These are phyloP conservation scores for Hypoxylon sp. DNA, from an alignment of 2,329 filamentous ascomycete species.

Conservation along the genomic window DNA sequence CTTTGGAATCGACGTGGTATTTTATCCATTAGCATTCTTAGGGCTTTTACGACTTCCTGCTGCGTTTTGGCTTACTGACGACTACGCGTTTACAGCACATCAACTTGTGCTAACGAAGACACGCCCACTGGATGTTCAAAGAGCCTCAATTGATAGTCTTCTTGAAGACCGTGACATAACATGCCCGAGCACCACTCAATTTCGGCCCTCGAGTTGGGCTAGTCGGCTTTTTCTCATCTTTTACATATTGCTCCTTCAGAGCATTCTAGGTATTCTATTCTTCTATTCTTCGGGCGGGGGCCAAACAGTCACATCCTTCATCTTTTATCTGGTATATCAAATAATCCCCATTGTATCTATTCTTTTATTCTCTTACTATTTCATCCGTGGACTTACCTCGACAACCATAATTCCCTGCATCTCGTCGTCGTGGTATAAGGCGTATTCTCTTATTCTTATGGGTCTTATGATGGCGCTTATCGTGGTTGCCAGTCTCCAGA, in stretches of 20 bases:
- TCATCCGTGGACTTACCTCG: conserved; percentile 30
- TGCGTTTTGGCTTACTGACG: conserved; percentile 48
- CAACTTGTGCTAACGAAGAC: neutral
- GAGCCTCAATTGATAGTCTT: conserved; percentile 7
- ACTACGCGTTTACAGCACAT: conserved; percentile 29
- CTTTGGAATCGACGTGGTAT: conserved; percentile 36
- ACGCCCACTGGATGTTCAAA: neutral
- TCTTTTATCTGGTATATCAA: conserved; percentile 42
- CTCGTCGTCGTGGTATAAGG: conserved; percentile 47
- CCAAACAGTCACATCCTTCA: conserved; percentile 25
- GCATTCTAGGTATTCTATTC: conserved; percentile 2
- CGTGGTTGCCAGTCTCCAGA: conserved; percentile 45
- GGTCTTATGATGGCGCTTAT: conserved; percentile 24
- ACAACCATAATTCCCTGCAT: conserved; percentile 50
- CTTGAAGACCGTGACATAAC: neutral
- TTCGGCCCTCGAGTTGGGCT: neutral
- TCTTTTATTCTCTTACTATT: conserved; percentile 41
- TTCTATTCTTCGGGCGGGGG: neutral
- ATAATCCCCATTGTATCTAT: conserved; percentile 22
- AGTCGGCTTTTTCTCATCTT: conserved; percentile 34
- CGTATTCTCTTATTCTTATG: conserved; percentile 44
- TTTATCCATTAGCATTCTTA: conserved; percentile 46
- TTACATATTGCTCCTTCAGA: conserved; percentile 29
- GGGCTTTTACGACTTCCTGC: conserved; percentile 46
- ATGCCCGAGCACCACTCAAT: too few relatives aligned